Conservation (phyloP, 2,329 filamentous ascomycete genomes). For the Chaetomiaceae sp. region DNA sequence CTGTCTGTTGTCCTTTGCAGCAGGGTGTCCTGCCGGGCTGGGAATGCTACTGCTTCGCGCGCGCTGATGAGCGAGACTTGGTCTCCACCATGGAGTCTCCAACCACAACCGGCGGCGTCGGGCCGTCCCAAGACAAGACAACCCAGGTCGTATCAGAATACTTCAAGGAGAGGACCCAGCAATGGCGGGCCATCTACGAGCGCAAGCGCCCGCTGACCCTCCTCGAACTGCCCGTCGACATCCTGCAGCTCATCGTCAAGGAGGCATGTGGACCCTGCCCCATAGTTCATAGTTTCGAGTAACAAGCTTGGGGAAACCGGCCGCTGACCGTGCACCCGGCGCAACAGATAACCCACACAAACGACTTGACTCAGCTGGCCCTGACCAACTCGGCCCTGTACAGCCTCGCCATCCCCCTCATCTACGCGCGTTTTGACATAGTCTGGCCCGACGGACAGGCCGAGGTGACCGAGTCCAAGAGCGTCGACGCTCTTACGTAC, state of each 20-base stretch:
- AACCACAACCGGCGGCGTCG: constrained; percentile 16
- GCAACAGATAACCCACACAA: constrained; percentile 72
- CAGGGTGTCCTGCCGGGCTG: not conserved
- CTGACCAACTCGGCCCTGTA: constrained; percentile 74
- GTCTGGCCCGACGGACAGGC: constrained; percentile 73
- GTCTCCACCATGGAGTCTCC: constrained; percentile 17
- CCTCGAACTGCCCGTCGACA: constrained; percentile 70
- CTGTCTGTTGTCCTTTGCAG: not conserved
- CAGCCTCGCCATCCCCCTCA: constrained; percentile 66
- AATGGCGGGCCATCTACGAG: constrained; percentile 59
- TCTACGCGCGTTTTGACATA: constrained; percentile 82
- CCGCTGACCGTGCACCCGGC: constrained; percentile 8
- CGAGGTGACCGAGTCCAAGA: constrained; percentile 58
- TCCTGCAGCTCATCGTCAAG: constrained; percentile 71
- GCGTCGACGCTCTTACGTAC: constrained; percentile 77
- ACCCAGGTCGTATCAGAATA: constrained; percentile 33
- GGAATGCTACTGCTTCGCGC: constrained; percentile 9
- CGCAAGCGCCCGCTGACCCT: constrained; percentile 55
- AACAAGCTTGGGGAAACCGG: no score
- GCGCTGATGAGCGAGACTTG: constrained; percentile 8
- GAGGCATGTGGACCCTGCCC: constrained; percentile 47
- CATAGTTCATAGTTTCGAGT: not conserved
- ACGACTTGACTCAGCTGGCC: constrained; percentile 72
- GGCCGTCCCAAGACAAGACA: constrained; percentile 16
- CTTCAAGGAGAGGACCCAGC: constrained; percentile 55